Percentiles rank a stretch among this genome's conserved stretches.
These are phyloP conservation scores for Agarophyton chilense DNA, from an alignment of 23 red algal species.

Conservation along the genomic window DNA sequence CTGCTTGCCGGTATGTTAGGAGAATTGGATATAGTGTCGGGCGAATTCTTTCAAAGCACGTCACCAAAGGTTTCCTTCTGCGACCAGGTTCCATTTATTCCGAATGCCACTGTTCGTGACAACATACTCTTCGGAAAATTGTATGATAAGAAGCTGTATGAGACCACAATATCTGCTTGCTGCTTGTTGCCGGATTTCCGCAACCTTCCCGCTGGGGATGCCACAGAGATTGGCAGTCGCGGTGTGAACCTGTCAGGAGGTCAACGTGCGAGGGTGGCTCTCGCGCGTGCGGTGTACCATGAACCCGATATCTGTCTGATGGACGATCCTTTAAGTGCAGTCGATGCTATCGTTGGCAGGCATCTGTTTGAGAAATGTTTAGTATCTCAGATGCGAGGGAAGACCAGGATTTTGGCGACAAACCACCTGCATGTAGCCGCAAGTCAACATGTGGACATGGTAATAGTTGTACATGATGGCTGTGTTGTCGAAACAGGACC, in stretches of 20 bases:
- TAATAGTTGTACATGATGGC: slow-evolving; percentile 56
- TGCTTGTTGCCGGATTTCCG: slow-evolving; percentile 79
- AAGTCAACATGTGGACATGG: slow-evolving; percentile 49
- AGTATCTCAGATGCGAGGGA: slow-evolving; percentile 52
- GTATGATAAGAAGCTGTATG: slow-evolving; percentile 62
- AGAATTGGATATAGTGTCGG: slow-evolving; percentile 62
- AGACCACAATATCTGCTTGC: slow-evolving; percentile 48
- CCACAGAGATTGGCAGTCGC: slow-evolving; percentile 91
- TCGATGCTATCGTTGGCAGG: slow-evolving; percentile 88
- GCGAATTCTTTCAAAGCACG: slow-evolving; percentile 10
- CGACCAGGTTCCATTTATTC: slow-evolving; percentile 83
- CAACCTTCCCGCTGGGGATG: slow-evolving; percentile 83
- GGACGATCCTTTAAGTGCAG: slow-evolving; percentile 90
- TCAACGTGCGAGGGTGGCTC: slow-evolving; percentile 78
- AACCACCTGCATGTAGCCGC: slow-evolving; percentile 78
- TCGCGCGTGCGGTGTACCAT: slow-evolving; percentile 83
- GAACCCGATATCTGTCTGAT: slow-evolving; percentile 79
- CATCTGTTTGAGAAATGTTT: slow-evolving; percentile 77
- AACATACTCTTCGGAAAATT: slow-evolving; percentile 86
- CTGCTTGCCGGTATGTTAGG: slow-evolving; percentile 84
- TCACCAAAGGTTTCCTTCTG: slow-evolving; percentile 54
- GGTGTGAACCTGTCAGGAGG: slow-evolving; percentile 95
- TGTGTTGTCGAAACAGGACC: slow-evolving; percentile 47
- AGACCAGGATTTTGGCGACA: slow-evolving; percentile 79
- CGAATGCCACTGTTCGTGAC: slow-evolving; percentile 85